Evolutionary conservation across 768 basidiomycete species (phyloP), one percentile per base, ranked within the genome.

Genomic region (Coprinopsis sp.): DNA sequence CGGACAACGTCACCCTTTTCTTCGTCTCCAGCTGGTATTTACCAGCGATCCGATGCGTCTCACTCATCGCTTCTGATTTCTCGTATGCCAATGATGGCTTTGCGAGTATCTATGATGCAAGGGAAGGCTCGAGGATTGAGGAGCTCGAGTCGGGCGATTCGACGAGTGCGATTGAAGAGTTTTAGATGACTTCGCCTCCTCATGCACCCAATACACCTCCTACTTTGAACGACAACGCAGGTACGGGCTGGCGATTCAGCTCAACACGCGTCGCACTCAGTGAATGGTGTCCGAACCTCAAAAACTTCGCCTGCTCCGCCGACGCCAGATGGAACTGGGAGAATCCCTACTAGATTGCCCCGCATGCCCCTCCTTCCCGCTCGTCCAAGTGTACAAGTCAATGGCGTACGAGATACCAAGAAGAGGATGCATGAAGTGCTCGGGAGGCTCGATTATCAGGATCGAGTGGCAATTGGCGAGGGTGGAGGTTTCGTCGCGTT

Each of bases 291-390:
- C 86, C 86, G 0, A 79, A 82, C 52, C 67, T 88, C 31, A 66
- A 65, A 27, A 74, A 86, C 54, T 83, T 88, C 59, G 82, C 87
- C 39, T 87, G 84, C 57, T 77, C 74, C 36, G 85, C 86, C 1
- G 84, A 87, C 50, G 85, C 84, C 1, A 84, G 84, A 55, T 88
- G 86, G 86, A 83, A 87, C 51, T 87, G 86, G 86, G 73, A 79
- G 54, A 72, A 68, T 42, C 86, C 86, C 0, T 84, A 88, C 57
- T 87, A 84, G 86, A 87, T 87, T 55, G 82, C 86, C 11, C 84
- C 86, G 3, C 86, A 88, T 46, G 71, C 84, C 31, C n/a, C 66
- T 88, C 6, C 71, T 88, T 16, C 82, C 84, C 14, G 60, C 78
- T 1, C 86, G 87, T 56, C 74, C 77, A 0, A 67, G 66, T 6